Evolutionary conservation across 139 green algal species (phyloP).

Genomic region (Chlamydomonas sp.): DNA sequence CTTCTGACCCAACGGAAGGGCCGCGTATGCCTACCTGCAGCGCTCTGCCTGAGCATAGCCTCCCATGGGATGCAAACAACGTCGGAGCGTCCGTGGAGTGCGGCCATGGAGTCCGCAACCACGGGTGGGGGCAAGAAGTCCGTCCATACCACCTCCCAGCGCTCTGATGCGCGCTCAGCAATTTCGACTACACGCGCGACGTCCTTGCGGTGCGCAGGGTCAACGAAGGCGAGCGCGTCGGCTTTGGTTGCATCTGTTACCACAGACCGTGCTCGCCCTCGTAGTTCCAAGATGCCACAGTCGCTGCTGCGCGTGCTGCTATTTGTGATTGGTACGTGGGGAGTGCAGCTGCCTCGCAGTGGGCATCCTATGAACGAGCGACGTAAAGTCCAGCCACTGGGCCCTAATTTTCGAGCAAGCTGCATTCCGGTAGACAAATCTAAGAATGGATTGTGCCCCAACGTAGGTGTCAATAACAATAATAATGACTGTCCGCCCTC

Average conservation of each 20-base stretch:
- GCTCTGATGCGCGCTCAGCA: slow-evolving; percentile 48
- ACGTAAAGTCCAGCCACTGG: too few species aligned
- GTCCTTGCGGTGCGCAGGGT: slow-evolving; percentile 54
- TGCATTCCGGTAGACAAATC: too few species aligned
- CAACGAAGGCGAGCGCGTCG: slow-evolving; percentile 27
- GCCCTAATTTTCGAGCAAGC: too few species aligned
- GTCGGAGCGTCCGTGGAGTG: slow-evolving; percentile 48
- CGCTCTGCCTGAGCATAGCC: slow-evolving; percentile 79
- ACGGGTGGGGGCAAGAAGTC: slow-evolving; percentile 73
- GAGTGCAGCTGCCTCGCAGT: too few species aligned
- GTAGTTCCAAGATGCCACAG: too few species aligned
- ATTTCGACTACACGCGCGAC: slow-evolving; percentile 71
- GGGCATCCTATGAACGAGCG: too few species aligned
- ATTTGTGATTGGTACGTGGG: too few species aligned
- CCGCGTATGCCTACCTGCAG: slow-evolving; percentile 5
- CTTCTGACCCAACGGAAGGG: too few species aligned
- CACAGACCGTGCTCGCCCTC: too few species aligned
- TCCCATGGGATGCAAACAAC: slow-evolving; percentile 64
- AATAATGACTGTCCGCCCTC: not conserved
- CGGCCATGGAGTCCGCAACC: slow-evolving; percentile 58
- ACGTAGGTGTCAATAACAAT: too few species aligned
- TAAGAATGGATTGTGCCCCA: too few species aligned
- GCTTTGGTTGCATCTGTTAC: not conserved
- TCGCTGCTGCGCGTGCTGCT: too few species aligned
- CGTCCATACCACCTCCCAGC: slow-evolving; percentile 47